Evolutionary conservation across 2,329 filamentous ascomycete genomes (phyloP), one percentile per base, ranked within the genome.

Genomic region (Diplodia intermedia): DNA sequence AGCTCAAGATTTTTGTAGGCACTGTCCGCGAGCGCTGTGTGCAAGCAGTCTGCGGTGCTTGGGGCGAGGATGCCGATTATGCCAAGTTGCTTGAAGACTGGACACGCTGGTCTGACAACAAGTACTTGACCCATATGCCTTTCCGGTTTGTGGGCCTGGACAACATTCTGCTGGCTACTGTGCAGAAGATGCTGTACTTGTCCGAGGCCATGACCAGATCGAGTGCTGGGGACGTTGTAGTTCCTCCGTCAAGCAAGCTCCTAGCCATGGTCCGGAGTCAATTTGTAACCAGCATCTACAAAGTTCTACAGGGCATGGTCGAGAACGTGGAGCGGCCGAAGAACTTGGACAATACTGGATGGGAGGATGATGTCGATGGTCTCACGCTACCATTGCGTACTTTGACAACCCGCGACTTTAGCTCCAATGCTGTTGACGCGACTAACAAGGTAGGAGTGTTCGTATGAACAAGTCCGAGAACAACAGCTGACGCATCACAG

Each of bases 171-270:
- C 83, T 99, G 23, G 85, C 85, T 1, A 93, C 94, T 66, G 91
- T 98, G 88, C 95, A 99, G 79, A 97, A 94, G 82, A 96, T 98
- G 66, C 84, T 97, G 33, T 99, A 97, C 77, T 90, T 99, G 53
- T 90, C 91, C 1, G 94, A 97, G 72, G 92, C 92, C 26, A 91
- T 89, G 82, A 87, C 85, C 54, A 93, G 92, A 78, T 86, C 90
- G 9, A 89, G 88, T 29, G 86, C 89, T 5, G 88, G 92, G 14
- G 90, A 95, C 74, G 93, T 99, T 71, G 89, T 98, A 68, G 86
- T 91, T 29, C 90, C 94, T 20, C 96, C 95, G 5, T 90, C 93
- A 43, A 85, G 90, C 8, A 99, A 98, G 78, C 82, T 97, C 53
- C 83, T 98, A 53, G 92, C 97, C 77, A 93, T 94, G 87, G 93